phyloP scores from a whole-genome alignment of 257 asterid species.

The Nicotiana tomentosiformis region DNA sequence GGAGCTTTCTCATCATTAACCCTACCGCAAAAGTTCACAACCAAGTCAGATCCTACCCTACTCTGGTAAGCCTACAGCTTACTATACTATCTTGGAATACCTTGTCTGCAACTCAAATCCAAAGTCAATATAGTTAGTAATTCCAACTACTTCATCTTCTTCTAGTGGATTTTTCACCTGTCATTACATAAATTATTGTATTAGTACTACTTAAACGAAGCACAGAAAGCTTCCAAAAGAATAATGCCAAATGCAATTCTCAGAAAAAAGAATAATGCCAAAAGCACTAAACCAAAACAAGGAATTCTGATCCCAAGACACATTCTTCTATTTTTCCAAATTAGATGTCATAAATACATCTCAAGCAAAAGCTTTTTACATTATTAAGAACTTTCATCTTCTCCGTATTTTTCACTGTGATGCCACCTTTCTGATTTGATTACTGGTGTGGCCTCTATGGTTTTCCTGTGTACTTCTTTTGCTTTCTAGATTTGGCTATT shows the following conservation, averaged over 20 bases:
- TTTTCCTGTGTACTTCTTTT: neutral
- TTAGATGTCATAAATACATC: neutral
- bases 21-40: slow-evolving; percentile 29
- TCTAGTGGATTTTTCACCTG: slow-evolving; percentile 83
- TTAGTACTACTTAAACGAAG: neutral
- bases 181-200: neutral
- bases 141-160: slow-evolving; percentile 80
- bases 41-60: slow-evolving; percentile 10
- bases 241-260: no score
- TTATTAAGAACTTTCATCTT: neutral
- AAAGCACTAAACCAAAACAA: neutral
- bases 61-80: slow-evolving; percentile 7
- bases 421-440: neutral
- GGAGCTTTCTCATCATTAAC: slow-evolving; percentile 48
- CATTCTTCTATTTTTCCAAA: neutral
- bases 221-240: neutral
- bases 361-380: neutral
- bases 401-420: neutral
- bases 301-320: neutral
- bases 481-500: neutral
- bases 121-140: slow-evolving; percentile 85
- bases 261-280: neutral
- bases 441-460: neutral
- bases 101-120: slow-evolving; percentile 88
- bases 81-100: slow-evolving; percentile 26